Percentiles rank a stretch among this genome's conserved stretches.
phyloP scores from a whole-genome alignment of 78 protist genomes.

The Chrysochromulina tobinii region DNA sequence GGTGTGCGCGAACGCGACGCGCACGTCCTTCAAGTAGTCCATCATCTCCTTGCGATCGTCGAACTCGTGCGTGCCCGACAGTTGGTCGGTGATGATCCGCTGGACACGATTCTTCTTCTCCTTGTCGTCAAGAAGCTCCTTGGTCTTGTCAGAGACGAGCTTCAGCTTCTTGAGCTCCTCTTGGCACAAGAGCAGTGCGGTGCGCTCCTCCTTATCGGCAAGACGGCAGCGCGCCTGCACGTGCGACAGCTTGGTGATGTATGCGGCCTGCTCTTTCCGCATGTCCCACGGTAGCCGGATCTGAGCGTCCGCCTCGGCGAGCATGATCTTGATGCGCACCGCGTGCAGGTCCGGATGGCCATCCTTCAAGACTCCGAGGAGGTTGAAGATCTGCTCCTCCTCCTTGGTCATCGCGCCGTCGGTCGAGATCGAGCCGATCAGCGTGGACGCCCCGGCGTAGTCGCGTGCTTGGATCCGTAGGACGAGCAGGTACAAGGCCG shows the following conservation, averaged over 20 bases:
- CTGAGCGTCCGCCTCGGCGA: slow-evolving; percentile 7
- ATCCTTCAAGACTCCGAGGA: not conserved
- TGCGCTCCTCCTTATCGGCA: slow-evolving; percentile 30
- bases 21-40: no score
- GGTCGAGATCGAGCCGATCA: slow-evolving; percentile 17
- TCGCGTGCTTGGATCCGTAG: slow-evolving; percentile 27
- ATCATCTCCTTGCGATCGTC: no score
- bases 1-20: no score
- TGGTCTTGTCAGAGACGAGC: no score
- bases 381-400: not conserved
- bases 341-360: slow-evolving; percentile 61
- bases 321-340: slow-evolving; percentile 26
- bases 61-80: no score
- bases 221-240: slow-evolving; percentile 58
- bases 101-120: no score
- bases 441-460: slow-evolving; percentile 45
- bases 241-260: slow-evolving; percentile 3
- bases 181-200: no score
- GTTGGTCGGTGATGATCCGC: no score
- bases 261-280: not conserved
- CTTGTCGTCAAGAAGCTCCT: no score
- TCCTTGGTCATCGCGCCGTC: not conserved
- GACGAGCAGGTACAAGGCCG: slow-evolving; percentile 56
- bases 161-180: no score
- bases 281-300: slow-evolving; percentile 20